Conservation (phyloP, 805 yeast genomes). For the Candida maltosa region DNA sequence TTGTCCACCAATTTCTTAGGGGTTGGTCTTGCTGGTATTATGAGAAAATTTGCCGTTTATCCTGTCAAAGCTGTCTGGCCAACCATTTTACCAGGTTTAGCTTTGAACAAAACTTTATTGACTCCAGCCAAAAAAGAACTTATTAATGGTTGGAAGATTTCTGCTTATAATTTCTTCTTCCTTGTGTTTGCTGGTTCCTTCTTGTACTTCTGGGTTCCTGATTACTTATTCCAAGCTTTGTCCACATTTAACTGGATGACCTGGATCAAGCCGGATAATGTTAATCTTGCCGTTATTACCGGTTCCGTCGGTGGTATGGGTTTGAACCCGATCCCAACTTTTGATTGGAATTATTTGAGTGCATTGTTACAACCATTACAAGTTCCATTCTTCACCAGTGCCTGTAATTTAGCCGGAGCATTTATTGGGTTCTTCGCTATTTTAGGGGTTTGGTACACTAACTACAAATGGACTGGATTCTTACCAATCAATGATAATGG, state of each 20-base stretch:
- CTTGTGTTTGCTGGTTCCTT: conserved; percentile 24
- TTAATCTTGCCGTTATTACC: conserved; percentile 46
- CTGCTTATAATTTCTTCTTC: conserved; percentile 20
- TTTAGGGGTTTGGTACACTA: conserved; percentile 17
- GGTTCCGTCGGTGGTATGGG: conserved; percentile 49
- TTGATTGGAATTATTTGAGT: conserved; percentile 51
- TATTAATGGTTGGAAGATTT: conserved; percentile 28
- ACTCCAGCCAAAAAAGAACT: conserved; percentile 19
- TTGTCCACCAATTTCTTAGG: conserved; percentile 62
- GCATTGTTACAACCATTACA: conserved; percentile 26
- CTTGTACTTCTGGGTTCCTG: conserved; percentile 44
- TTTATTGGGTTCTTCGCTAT: conserved; percentile 16
- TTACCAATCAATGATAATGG: conserved; percentile 41
- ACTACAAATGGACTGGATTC: conserved; percentile 21
- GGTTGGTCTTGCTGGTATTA: conserved; percentile 62
- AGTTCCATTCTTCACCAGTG: conserved; percentile 36
- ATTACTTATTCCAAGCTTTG: conserved; percentile 39
- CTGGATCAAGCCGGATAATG: conserved; percentile 54
- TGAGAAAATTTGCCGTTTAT: conserved; percentile 51
- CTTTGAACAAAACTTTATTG: conserved; percentile 26
- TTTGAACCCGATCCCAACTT: conserved; percentile 49
- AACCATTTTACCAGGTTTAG: conserved; percentile 22
- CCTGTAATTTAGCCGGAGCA: conserved; percentile 15
- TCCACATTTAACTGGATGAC: conserved; percentile 53
- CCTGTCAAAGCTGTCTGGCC: conserved; percentile 27